Percentiles rank a stretch among this genome's conserved stretches.
Conservation (phyloP, 768 basidiomycete species). For the Boletellus ananiceps region DNA sequence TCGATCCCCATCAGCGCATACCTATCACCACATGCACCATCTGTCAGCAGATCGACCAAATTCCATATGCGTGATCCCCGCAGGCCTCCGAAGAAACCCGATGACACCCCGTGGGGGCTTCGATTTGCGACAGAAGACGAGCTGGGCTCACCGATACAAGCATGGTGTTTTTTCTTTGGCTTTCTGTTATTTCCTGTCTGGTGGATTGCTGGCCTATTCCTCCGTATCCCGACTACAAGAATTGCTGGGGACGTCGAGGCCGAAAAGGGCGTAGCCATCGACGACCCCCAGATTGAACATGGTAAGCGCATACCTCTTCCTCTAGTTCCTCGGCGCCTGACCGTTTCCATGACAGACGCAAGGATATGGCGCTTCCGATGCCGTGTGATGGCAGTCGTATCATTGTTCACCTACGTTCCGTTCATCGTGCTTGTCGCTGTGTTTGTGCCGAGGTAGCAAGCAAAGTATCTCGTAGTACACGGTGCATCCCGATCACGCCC, state of each 20-base stretch:
- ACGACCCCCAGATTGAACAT: constrained; percentile 76
- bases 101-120: constrained; percentile 60
- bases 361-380: constrained; percentile 71
- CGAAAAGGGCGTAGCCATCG: constrained; percentile 69
- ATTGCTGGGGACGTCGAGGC: constrained; percentile 48
- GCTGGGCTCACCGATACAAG: constrained; percentile 52
- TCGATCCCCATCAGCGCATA: constrained; percentile 81
- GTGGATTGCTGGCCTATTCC: constrained; percentile 60
- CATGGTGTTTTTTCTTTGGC: constrained; percentile 76
- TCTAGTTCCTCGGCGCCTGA: constrained; percentile 2
- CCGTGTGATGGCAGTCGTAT: constrained; percentile 64
- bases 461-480: constrained; percentile 10
- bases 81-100: constrained; percentile 50
- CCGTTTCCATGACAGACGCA: constrained; percentile 46
- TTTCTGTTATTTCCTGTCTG: constrained; percentile 55
- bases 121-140: constrained; percentile 52
- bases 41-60: constrained; percentile 50
- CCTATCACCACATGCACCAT: constrained; percentile 75
- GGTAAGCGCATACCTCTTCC: constrained; percentile 41
- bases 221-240: constrained; percentile 57
- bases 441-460: constrained; percentile 41
- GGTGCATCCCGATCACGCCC: constrained; percentile 9
- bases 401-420: constrained; percentile 71
- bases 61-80: constrained; percentile 83
- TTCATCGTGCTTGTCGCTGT: constrained; percentile 72